Base-by-base conservation (phyloP, 2,329 filamentous ascomycete species). In the Waltergamsia citrina region DNA sequence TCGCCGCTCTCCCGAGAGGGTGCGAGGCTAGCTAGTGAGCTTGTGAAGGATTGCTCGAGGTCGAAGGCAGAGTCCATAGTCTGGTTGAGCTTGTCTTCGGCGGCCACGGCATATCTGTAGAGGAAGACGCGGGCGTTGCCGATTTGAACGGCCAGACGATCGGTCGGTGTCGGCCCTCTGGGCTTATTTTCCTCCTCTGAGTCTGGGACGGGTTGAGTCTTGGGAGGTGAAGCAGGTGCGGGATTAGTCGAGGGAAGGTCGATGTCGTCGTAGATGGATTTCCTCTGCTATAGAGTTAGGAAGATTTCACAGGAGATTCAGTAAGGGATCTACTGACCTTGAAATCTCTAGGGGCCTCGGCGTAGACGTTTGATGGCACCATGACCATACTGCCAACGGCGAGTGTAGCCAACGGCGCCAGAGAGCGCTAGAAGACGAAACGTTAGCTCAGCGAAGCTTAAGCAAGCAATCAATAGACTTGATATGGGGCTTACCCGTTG, bases 21-120 rank as follows among this genome's bases (percentile, higher is more conserved):
- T 15, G 88, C 92, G 25, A 98, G 74, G 16, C 83, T 87, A 38
- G 88, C 85, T 46, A 98, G 62, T 40, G 92, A 96, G 59, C 73
- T 75, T 48, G 90, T 94, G 65, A 96, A 88, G 53, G 79, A 84
- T 56, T 83, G 79, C 69, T 98, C 92, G 44, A 94, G 78, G 54
- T 79, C 63, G 52, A 98, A 85, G 46, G 82, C 83, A 43, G 73
- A 74, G 56, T 86, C 82, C 63, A 95, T 80, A 47, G 81, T 71
- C 47, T 69, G 60, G 69, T 98, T 95, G 62, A 95, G 74, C 50
- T 78, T 73, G 58, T 86, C 79, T 66, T 96, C 90, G 49, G 81
- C 76, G 36, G 69, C 61, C 36, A 80, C 74, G 38, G 83, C 81
- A 52, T 88, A 77, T 34, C 69, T 60, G 67, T 96, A 83, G 29